Conservation (phyloP, 441 rosid genomes). For the Adansonia grandidieri region DNA sequence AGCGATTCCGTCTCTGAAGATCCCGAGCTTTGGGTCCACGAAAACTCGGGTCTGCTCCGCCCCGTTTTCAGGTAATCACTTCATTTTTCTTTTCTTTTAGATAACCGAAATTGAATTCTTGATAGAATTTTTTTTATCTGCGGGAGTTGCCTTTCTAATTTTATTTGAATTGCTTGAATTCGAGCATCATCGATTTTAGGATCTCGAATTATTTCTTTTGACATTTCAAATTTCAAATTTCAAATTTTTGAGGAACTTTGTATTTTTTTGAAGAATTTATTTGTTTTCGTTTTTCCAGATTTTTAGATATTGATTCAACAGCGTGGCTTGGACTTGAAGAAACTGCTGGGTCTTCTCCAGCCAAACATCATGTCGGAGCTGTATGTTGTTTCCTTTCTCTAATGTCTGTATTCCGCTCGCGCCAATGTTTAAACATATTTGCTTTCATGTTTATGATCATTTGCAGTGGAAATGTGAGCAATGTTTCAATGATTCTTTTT, state of each 20-base stretch:
- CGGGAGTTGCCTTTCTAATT: background rate
- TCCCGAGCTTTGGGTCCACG: conserved; percentile 77
- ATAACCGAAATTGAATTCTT: conserved; percentile 5
- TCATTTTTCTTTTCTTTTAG: background rate
- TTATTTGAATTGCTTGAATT: background rate
- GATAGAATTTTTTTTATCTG: background rate
- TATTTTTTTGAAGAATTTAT: background rate
- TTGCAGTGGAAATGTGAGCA: background rate
- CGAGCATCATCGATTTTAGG: background rate
- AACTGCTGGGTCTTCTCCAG: conserved; percentile 77
- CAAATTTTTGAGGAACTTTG: background rate
- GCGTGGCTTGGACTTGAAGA: conserved; percentile 88
- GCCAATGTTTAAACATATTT: background rate
- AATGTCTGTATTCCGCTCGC: background rate
- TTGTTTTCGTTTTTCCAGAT: conserved; percentile 41
- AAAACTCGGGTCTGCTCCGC: conserved; percentile 68
- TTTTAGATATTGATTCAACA: conserved; percentile 59
- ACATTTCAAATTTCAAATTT: conserved; percentile 13
- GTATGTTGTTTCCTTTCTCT: conserved; percentile 50
- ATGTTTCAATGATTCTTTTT: background rate
- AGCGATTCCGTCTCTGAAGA: conserved; percentile 67
- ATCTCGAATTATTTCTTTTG: background rate
- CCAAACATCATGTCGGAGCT: conserved; percentile 80
- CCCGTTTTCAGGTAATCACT: conserved; percentile 70
- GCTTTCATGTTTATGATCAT: background rate